Conservation (phyloP, 1,284 basidiomycete genomes). For the Violaceomyces palustris region DNA sequence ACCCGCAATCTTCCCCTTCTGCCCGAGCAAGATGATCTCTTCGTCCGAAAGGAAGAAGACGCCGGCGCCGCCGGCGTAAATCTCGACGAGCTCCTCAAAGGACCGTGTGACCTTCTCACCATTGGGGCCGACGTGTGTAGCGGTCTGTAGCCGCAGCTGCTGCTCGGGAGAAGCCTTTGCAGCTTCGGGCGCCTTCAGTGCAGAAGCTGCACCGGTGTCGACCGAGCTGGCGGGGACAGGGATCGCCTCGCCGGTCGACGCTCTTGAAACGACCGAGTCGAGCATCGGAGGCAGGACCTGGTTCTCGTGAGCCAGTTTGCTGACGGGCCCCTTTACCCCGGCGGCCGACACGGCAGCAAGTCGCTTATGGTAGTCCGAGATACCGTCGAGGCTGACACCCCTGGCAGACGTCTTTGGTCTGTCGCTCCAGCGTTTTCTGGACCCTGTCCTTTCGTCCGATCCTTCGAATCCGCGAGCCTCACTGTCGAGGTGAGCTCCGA, state of each 20-base stretch:
- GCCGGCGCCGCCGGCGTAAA: slow-evolving; percentile 72
- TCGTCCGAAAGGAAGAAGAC: slow-evolving; percentile 73
- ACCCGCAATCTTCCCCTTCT: slow-evolving; percentile 86
- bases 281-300: background rate
- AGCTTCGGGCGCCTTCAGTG: slow-evolving; percentile 16
- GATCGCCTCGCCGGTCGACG: background rate
- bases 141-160: slow-evolving; percentile 20
- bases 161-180: slow-evolving; percentile 16
- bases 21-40: slow-evolving; percentile 80
- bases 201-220: slow-evolving; percentile 14
- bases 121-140: slow-evolving; percentile 22
- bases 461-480: slow-evolving; percentile 25
- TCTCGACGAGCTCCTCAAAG: slow-evolving; percentile 74
- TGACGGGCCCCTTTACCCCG: slow-evolving; percentile 8
- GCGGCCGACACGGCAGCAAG: slow-evolving; percentile 24
- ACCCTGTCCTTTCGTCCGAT: slow-evolving; percentile 11
- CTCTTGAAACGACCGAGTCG: too few species aligned
- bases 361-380: slow-evolving; percentile 54
- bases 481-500: slow-evolving; percentile 46
- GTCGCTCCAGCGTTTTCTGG: slow-evolving; percentile 18
- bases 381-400: slow-evolving; percentile 15
- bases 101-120: slow-evolving; percentile 49
- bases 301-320: slow-evolving; percentile 16
- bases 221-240: slow-evolving; percentile 24
- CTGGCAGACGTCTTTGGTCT: slow-evolving; percentile 10